These are phyloP conservation scores for Spergularia marina DNA, from an alignment of 148 eudicot genomes.

Conservation along the genomic window DNA sequence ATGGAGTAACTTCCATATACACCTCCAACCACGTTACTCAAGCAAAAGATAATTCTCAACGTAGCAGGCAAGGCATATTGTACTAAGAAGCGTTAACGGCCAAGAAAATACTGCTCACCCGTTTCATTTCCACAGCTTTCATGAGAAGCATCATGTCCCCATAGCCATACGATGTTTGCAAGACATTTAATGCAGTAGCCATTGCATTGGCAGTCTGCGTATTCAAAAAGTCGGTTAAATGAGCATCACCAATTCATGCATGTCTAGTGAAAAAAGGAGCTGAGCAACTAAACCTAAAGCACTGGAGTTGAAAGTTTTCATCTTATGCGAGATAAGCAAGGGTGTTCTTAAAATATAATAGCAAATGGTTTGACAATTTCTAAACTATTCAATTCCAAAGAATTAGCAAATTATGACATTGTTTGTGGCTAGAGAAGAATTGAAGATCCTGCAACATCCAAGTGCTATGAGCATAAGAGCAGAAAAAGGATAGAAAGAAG, in stretches of 20 bases:
- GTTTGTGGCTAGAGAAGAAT: background rate
- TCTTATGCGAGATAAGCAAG: too few relatives aligned
- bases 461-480: background rate
- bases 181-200: conserved; percentile 63
- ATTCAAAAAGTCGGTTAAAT: conserved; percentile 15
- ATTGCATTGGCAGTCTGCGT: conserved; percentile 65
- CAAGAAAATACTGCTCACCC: conserved; percentile 37
- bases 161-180: conserved; percentile 70
- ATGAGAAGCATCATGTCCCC: conserved; percentile 71
- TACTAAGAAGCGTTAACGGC: background rate
- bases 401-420: background rate
- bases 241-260: background rate
- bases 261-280: background rate
- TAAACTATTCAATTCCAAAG: background rate
- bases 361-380: too few relatives aligned
- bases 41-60: background rate
- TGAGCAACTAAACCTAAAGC: background rate
- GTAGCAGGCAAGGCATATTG: background rate
- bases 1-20: background rate
- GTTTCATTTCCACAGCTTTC: conserved; percentile 62
- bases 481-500: background rate
- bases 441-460: background rate
- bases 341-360: too few relatives aligned
- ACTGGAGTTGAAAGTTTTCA: background rate
- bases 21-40: background rate